phyloP scores from a whole-genome alignment of 2,329 filamentous ascomycete species.

The Colletotrichum lindemuthianum region DNA sequence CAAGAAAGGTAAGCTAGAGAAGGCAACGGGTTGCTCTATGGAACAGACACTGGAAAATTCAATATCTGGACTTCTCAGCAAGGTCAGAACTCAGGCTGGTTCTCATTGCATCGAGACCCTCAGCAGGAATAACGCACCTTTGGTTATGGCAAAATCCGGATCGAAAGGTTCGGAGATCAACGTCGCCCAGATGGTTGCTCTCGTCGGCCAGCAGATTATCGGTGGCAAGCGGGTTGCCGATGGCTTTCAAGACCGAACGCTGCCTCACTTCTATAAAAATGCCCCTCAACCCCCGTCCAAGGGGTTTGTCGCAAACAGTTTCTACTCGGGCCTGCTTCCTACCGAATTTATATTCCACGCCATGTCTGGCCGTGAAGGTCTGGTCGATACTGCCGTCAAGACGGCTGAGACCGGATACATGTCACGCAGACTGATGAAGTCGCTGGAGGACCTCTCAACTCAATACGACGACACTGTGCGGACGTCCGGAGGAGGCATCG shows the following conservation, averaged over 20 bases:
- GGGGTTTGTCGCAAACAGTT: constrained; percentile 96
- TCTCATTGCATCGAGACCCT: constrained; percentile 89
- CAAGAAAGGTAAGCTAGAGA: constrained; percentile 82
- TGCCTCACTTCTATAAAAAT: constrained; percentile 96
- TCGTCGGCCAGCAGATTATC: constrained; percentile 98
- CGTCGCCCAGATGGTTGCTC: constrained; percentile 98
- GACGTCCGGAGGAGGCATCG: constrained; percentile 86
- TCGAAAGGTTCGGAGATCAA: constrained; percentile 98
- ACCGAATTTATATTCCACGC: constrained; percentile 98
- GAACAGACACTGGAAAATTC: constrained; percentile 91
- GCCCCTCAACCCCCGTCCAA: constrained; percentile 92
- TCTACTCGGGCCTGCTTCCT: constrained; percentile 90
- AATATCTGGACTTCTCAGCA: constrained; percentile 90
- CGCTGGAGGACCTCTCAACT: constrained; percentile 90
- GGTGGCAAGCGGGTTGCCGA: constrained; percentile 91
- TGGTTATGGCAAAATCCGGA: constrained; percentile 97
- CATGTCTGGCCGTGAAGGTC: constrained; percentile 96
- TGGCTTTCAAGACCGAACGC: constrained; percentile 93
- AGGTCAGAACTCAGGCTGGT: constrained; percentile 91
- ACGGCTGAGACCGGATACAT: constrained; percentile 99
- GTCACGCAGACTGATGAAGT: constrained; percentile 98
- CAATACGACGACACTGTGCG: constrained; percentile 95
- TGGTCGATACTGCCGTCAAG: constrained; percentile 98
- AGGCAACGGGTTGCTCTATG: constrained; percentile 88
- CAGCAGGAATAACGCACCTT: constrained; percentile 89